These are phyloP conservation scores for Hanseniaspora clermontiae DNA, from an alignment of 805 yeast species.

Conservation along the genomic window DNA sequence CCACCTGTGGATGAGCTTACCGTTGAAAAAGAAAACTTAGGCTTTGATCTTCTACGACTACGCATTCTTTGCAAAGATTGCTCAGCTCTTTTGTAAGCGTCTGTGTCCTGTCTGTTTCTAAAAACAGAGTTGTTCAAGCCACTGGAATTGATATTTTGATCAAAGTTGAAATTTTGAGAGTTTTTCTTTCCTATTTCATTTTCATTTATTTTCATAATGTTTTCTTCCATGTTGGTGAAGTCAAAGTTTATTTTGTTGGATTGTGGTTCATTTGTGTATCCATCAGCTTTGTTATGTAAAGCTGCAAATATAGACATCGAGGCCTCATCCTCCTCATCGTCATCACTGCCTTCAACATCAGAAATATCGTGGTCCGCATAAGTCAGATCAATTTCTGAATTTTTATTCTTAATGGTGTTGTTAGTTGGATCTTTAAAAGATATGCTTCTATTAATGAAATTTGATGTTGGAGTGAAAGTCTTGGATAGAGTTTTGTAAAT, in stretches of 20 bases:
- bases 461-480: background rate
- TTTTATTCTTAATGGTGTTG: conserved; percentile 11
- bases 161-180: background rate
- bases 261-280: background rate
- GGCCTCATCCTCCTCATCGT: conserved; percentile 43
- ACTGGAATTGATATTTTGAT: background rate
- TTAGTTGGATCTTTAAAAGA: conserved; percentile 6
- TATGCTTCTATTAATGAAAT: conserved; percentile 3
- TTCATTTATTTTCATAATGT: background rate
- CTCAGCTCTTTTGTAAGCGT: conserved; percentile 51
- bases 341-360: background rate
- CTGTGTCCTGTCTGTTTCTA: conserved; percentile 24
- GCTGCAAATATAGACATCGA: conserved; percentile 57
- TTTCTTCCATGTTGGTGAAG: background rate
- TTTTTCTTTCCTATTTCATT: background rate
- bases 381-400: conserved; percentile 13
- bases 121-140: background rate
- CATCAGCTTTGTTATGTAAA: conserved; percentile 25
- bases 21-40: conserved; percentile 22
- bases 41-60: conserved; percentile 43
- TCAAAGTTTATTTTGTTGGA: conserved; percentile 19
- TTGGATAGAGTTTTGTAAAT: conserved; percentile 3
- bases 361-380: conserved; percentile 1
- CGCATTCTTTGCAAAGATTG: conserved; percentile 52
- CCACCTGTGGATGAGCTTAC: conserved; percentile 21